phyloP scores from a whole-genome alignment of 192 early-diverging fungal species.

The Phlyctochytrium bullatum region DNA sequence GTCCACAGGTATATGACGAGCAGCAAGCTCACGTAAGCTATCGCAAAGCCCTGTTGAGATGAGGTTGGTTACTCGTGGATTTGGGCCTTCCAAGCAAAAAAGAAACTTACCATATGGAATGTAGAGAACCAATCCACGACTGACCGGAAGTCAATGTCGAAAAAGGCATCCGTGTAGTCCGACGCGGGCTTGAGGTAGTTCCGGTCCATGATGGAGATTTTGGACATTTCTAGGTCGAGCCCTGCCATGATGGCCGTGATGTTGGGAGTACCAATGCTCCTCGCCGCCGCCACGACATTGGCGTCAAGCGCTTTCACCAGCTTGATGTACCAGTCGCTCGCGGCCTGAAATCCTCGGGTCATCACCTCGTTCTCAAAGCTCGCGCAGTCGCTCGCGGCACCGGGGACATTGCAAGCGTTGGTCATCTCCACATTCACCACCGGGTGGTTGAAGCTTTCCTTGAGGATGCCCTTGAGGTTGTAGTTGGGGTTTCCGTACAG shows the following conservation, averaged over 20 bases:
- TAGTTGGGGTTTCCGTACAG: conserved; percentile 12
- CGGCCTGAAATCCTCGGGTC: conserved; percentile 28
- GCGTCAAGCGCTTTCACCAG: background rate
- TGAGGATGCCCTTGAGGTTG: background rate
- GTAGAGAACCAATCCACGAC: conserved; percentile 21
- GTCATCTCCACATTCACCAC: conserved; percentile 10
- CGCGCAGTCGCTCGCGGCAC: conserved; percentile 23
- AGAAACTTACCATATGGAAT: conserved; percentile 24
- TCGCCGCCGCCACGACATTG: conserved; percentile 11
- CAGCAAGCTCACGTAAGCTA: conserved; percentile 18
- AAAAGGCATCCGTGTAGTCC: background rate
- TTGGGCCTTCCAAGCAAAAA: background rate
- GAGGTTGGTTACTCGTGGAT: background rate
- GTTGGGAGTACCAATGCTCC: no score
- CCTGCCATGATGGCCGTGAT: background rate
- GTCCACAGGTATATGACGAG: conserved; percentile 20
- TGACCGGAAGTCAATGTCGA: background rate
- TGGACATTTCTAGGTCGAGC: conserved; percentile 7
- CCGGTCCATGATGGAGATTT: no score
- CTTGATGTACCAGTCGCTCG: conserved; percentile 11
- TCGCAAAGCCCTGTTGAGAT: conserved; percentile 9
- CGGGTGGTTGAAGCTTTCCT: background rate
- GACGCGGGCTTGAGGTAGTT: conserved; percentile 27
- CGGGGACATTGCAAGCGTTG: conserved; percentile 25
- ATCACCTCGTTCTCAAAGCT: conserved; percentile 27